Base-by-base conservation (phyloP, 192 early-diverging fungal genomes). In the Geranomyces variabilis region DNA sequence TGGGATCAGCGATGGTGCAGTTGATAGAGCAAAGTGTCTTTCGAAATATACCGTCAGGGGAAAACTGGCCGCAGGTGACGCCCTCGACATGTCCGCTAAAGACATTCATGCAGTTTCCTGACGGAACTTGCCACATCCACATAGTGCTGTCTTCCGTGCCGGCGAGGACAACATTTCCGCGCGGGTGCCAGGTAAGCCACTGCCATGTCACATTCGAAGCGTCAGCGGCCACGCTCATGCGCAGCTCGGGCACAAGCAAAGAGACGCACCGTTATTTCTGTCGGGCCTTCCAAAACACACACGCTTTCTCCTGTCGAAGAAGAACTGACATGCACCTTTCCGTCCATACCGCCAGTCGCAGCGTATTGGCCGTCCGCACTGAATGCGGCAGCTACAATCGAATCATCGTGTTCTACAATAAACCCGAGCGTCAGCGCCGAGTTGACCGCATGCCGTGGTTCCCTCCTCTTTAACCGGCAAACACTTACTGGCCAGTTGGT, bases 111-210 rank as follows among this genome's bases (percentile, higher is more conserved):
- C 92, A 94, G 43, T 87, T 86, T 45, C 95, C 94, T 2, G 77
- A 84, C 1, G 95, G 96, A 76, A 95, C 78, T 71, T 81, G 78
- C 97, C 97, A 98, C 96, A 99, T 98, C 96, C 96, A 99, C 60
- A 98, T 73, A 7, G 93, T 93, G 1, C 88, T 90, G 79, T 98
- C 97, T 49, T 83, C 81, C 34, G 90, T 85, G 22, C 95, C 96
- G n/a, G 92, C 93, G 28, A 99, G 75, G 17, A 99, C 67, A 14
- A 98, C 90, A 65, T 89, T 88, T 60, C 97, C 97, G 67, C 92
- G 87, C 8, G 94, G 94, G 78, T 99, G 97, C 97, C 97, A 99
- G 72, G 91, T 78, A 22, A 97, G 56, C 95, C 96, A 99, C 88
- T 91, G 58, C 34, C 36, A 22, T 30, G 51, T 55, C 41, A 68